These are phyloP conservation scores for Aaosphaeria arxii DNA, from an alignment of 2,329 filamentous ascomycete species.

Conservation along the genomic window DNA sequence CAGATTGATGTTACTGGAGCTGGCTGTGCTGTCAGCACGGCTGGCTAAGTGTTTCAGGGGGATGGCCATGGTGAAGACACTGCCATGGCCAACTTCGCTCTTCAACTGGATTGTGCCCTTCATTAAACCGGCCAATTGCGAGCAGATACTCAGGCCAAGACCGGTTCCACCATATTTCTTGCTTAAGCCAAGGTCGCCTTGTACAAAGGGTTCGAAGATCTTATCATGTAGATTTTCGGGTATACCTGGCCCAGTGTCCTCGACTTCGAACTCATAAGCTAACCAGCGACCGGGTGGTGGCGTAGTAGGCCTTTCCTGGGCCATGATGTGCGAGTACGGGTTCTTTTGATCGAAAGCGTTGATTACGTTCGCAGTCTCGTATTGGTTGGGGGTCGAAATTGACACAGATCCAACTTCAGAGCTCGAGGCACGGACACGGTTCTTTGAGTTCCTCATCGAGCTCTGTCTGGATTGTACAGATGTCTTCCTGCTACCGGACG, in stretches of 20 bases:
- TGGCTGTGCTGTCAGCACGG: constrained; percentile 54
- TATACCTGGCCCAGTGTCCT: constrained; percentile 86
- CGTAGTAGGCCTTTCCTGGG: constrained; percentile 33
- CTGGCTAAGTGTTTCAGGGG: constrained; percentile 75
- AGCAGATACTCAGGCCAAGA: constrained; percentile 83
- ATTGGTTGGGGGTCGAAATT: constrained; percentile 22
- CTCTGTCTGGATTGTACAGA: constrained; percentile 44
- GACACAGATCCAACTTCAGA: constrained; percentile 30
- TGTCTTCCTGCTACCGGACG: constrained; percentile 41
- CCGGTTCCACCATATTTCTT: constrained; percentile 90
- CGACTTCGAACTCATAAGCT: constrained; percentile 81
- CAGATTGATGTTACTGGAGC: constrained; percentile 29
- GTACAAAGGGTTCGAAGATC: constrained; percentile 92
- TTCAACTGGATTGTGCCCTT: constrained; percentile 69
- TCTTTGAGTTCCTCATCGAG: constrained; percentile 35
- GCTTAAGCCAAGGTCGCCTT: constrained; percentile 84
- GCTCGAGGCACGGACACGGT: constrained; percentile 24
- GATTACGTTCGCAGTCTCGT: constrained; percentile 44
- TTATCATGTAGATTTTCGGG: constrained; percentile 71
- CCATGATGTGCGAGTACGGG: constrained; percentile 32
- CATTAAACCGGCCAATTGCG: constrained; percentile 81
- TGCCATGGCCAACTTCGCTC: constrained; percentile 71
- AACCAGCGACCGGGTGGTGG: constrained; percentile 64
- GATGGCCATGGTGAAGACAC: constrained; percentile 78
- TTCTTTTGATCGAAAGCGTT: constrained; percentile 41